Conservation (phyloP, 768 basidiomycete genomes). For the Pleurotus cornucopiae region DNA sequence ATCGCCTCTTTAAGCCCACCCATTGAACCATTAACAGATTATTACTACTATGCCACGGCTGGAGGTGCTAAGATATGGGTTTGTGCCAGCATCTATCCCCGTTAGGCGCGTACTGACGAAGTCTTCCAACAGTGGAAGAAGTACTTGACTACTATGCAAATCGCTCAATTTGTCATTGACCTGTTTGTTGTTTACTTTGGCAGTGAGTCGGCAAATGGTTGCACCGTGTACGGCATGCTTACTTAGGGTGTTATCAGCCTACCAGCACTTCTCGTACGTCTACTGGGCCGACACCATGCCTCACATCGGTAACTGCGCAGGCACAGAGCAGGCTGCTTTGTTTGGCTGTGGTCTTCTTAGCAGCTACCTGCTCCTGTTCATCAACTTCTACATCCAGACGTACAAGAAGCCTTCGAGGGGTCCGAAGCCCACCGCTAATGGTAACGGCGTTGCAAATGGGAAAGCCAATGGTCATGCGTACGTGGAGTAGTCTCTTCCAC, state of each 20-base stretch:
- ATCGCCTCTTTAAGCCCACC: not conserved
- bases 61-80: conserved; percentile 98
- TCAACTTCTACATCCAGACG: conserved; percentile 89
- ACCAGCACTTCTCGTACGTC: conserved; percentile 71
- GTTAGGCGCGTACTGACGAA: not conserved
- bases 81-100: conserved; percentile 18
- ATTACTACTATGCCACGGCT: conserved; percentile 98
- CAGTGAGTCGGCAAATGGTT: conserved; percentile 51
- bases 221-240: not conserved
- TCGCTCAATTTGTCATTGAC: conserved; percentile 93
- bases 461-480: conserved; percentile 35
- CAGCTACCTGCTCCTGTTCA: conserved; percentile 90
- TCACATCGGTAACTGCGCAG: conserved; percentile 78
- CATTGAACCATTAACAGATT: conserved; percentile 51
- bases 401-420: conserved; percentile 59
- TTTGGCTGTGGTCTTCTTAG: conserved; percentile 88
- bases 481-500: conserved; percentile 9
- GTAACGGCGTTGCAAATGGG: conserved; percentile 43
- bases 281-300: conserved; percentile 64
- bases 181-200: conserved; percentile 90
- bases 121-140: conserved; percentile 83
- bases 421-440: conserved; percentile 33
- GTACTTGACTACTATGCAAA: conserved; percentile 95
- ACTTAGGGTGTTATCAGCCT: conserved; percentile 39
- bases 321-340: conserved; percentile 81